Evolutionary conservation across 78 protist species (phyloP), one percentile per base, ranked within the genome.

Genomic region (Ministeria vibrans): DNA sequence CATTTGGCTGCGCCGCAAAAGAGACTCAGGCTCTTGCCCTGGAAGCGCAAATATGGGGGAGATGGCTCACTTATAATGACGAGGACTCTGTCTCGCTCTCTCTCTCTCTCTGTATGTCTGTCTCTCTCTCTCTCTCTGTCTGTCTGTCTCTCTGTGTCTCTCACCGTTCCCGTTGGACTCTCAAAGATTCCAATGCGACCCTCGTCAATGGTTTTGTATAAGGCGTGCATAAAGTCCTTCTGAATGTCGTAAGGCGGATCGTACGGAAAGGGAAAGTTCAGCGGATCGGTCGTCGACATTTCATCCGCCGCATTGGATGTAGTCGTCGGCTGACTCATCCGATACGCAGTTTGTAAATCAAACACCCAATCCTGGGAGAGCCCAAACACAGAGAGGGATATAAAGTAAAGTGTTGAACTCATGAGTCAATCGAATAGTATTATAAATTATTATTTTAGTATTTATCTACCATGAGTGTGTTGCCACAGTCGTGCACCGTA

Each of bases 131-230:
- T 61, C n/a, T 61, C 20, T 61, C 13, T 61, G n/a, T 61, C 20
- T 61, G n/a, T 61, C 13, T 61, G 11, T 61, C 6, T 61, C 13
- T 61, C 13, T 61, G n/a, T 61, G 34, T 15, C 11, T 61, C 72
- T 23, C 42, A 32, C 41, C 42, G 34, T 20, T 34, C 72, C 72
- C 13, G 34, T 93, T 51, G 96, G 95, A 20, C 82, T 94, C 71
- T 89, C 90, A 13, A 91, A 77, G 28, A 91, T n/a, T 32, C 90
- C 92, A 38, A 88, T 28, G 39, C 59, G 34, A 36, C 87, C 69
- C 1, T 18, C 44, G n/a, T 77, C 81, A 11, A 59, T 30, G 49
- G 45, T 0, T 1, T 6, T 4, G 59, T 59, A 78, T 13, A 78
- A 5, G 13, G 27, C 41, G 44, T 18, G 53, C 81, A 78, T 78